phyloP scores from a whole-genome alignment of 148 eudicot genomes.

The Arbutus unedo region DNA sequence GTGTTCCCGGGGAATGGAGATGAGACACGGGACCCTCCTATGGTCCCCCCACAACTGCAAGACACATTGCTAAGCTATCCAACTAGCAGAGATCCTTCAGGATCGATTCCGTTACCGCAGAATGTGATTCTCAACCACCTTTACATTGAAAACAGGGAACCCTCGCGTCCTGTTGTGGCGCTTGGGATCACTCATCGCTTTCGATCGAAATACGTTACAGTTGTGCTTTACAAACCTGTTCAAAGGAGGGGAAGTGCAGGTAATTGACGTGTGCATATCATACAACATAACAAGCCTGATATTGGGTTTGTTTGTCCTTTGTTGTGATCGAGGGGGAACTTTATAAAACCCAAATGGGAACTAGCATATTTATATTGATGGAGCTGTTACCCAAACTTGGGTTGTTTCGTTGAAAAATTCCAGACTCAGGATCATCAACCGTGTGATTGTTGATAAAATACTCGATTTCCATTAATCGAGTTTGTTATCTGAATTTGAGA shows the following conservation, averaged over 20 bases:
- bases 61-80: constrained; percentile 63
- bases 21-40: constrained; percentile 75
- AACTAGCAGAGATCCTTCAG: constrained; percentile 40
- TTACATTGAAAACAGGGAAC: constrained; percentile 79
- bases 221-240: constrained; percentile 89
- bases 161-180: constrained; percentile 78
- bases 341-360: constrained; percentile 4
- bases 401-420: constrained; percentile 11
- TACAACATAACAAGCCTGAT: neutral
- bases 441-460: neutral
- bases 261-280: constrained; percentile 39
- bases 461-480: neutral
- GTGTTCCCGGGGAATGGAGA: constrained; percentile 63
- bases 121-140: constrained; percentile 81
- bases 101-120: constrained; percentile 61
- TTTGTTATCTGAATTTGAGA: neutral
- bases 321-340: constrained; percentile 9
- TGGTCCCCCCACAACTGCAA: constrained; percentile 71
- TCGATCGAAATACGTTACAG: constrained; percentile 82
- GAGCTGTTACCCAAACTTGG: constrained; percentile 4
- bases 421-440: neutral
- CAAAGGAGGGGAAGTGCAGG: constrained; percentile 59
- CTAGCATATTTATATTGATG: constrained; percentile 1
- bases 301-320: constrained; percentile 5
- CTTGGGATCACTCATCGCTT: constrained; percentile 87